Evolutionary conservation across 306 rosid species (phyloP), one percentile per base, ranked within the genome.

Genomic region (Luffa aegyptiaca): DNA sequence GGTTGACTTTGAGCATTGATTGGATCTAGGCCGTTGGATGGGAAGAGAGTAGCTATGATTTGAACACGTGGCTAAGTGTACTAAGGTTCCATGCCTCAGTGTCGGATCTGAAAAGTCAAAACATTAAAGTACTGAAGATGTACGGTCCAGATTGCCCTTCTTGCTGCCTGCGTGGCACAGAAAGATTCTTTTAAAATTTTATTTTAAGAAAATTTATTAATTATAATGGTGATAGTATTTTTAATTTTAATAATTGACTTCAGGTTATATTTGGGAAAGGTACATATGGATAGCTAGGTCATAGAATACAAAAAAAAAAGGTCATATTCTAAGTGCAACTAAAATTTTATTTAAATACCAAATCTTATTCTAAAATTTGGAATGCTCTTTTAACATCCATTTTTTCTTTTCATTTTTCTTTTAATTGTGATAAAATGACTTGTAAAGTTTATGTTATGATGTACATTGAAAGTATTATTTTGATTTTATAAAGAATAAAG

Each of bases 61-160:
- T 5, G 1, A 63, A 26, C 35, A 59, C 17, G 37, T 80, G 83
- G 58, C 84, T 39, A 20, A 21, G 35, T 46, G 75, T 59, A 41
- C 41, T 37, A 55, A 41, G 84, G 55, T 63, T 70, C 81, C 89
- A 87, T 82, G 41, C 79, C 81, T 49, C 33, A 71, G 37, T 81
- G 80, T 53, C 79, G 70, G 73, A 45, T 48, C 77, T 69, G 2
- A 26, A 46, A 72, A 46, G 77, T 72, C 77, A 72, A 72, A 48
- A 45, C 14, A 72, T 13, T 48, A 5, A 72, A 46, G 57, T 21
- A 71, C 57, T 26, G 0, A 26, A 21, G 56, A 72, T 72, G 58
- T 48, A 72, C 58, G 58, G 77, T 45, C 7, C 21, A 21, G 58
- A 72, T 72, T 48, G n/a, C 41, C 1, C 18, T 46, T 18, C 18